Evolutionary conservation across 345 rosid genomes (phyloP), one percentile per base, ranked within the genome.

Genomic region (rapeseed (Brassica napus)): DNA sequence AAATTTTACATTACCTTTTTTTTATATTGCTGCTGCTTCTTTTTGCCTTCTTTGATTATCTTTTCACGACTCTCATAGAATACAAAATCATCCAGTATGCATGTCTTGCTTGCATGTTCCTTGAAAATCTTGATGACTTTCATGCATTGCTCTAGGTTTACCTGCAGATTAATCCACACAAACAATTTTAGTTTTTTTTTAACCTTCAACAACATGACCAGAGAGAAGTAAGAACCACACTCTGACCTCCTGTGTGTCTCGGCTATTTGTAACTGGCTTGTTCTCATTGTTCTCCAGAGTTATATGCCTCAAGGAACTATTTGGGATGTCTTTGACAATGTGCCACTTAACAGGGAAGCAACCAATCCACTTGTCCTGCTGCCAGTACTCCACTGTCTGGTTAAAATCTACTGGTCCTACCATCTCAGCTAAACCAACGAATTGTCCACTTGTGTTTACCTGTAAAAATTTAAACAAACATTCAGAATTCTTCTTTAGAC

Each of bases 271-370:
- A 11, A 90, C 96, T 47, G 94, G 91, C 81, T 89, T 92, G 87
- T 92, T 90, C 83, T 92, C 92, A 65, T 90, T 92, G 83, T 87
- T 89, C 81, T 89, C 94, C n/a, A 90, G 89, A 0, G 85, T 89
- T 70, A 90, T 84, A 68, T 92, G 97, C 88, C 89, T 88, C 85
- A 92, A 75, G 5, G 76, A 87, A 78, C 84, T 79, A 75, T 90
- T 92, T 12, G 94, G 91, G 32, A 92, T 85, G 83, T 92, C 94
- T 90, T 90, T 90, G 47, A 90, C 69, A 42, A 92, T 84, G 75
- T 90, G 97, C 96, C 94, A 92, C 82, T 90, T 92, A 26, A 92
- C 86, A 73, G 94, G 88, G 81, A 92, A 90, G 83, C 91, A 90
- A 66, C 94, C 97, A 65, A 80, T 72, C 96, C 96, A 90, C 82